Percentiles rank a stretch among this genome's conserved stretches.
Conservation (phyloP, 2,329 filamentous ascomycete genomes). For the Pyrenochaeta sp. region DNA sequence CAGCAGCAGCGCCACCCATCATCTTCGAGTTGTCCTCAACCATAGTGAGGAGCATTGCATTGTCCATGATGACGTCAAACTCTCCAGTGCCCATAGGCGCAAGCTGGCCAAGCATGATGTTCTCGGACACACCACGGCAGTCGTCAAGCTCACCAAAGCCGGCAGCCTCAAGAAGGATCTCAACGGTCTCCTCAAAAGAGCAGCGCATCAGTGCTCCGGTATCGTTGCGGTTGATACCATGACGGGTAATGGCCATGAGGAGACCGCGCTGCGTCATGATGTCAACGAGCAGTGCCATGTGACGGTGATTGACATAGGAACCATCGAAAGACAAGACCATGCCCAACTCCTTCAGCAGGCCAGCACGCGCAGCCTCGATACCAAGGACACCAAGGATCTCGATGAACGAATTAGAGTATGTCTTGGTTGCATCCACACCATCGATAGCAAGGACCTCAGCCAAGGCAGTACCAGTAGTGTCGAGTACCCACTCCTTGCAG, state of each 20-base stretch:
- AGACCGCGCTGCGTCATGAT: slow-evolving; percentile 97
- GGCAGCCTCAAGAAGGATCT: slow-evolving; percentile 95
- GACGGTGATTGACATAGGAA: slow-evolving; percentile 99
- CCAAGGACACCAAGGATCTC: slow-evolving; percentile 95
- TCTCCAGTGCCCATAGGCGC: slow-evolving; percentile 97
- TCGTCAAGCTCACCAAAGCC: slow-evolving; percentile 95
- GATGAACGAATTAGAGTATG: slow-evolving; percentile 94
- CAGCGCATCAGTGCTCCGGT: slow-evolving; percentile 99
- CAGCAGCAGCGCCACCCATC: slow-evolving; percentile 74
- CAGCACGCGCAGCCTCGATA: slow-evolving; percentile 90
- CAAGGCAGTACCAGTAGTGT: slow-evolving; percentile 90
- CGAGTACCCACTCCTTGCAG: slow-evolving; percentile 94
- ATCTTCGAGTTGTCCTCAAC: slow-evolving; percentile 83
- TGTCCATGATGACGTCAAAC: slow-evolving; percentile 92
- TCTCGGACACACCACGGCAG: slow-evolving; percentile 97
- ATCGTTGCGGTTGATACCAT: slow-evolving; percentile 97
- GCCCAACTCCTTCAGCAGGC: slow-evolving; percentile 86
- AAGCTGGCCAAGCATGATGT: slow-evolving; percentile 97
- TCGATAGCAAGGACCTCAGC: slow-evolving; percentile 84
- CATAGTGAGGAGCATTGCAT: slow-evolving; percentile 93
- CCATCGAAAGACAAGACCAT: slow-evolving; percentile 97
- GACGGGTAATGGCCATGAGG: slow-evolving; percentile 94
- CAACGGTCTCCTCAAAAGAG: slow-evolving; percentile 98
- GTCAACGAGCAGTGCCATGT: slow-evolving; percentile 92
- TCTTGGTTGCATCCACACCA: slow-evolving; percentile 85